Evolutionary conservation across 306 rosid genomes (phyloP).

Genomic region (Inga leiocalycina): DNA sequence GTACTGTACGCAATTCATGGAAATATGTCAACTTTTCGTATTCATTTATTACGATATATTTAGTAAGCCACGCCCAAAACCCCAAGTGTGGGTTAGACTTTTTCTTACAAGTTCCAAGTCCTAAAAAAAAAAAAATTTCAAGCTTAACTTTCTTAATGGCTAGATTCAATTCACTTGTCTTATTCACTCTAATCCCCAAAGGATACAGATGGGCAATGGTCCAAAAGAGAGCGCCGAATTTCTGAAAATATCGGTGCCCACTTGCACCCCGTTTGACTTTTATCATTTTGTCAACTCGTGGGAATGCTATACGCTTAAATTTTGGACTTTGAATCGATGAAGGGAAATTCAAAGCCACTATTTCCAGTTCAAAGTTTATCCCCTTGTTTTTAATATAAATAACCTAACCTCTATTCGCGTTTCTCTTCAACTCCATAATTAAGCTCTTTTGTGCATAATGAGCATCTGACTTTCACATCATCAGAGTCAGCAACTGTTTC

Average conservation of each 20-base stretch:
- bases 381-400: constrained; percentile 14
- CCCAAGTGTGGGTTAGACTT: background rate
- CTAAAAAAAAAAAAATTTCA: background rate
- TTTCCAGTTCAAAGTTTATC: background rate
- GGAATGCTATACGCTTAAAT: constrained; percentile 15
- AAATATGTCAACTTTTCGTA: background rate
- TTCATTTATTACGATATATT: background rate
- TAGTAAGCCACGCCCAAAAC: background rate
- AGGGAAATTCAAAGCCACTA: constrained; percentile 18
- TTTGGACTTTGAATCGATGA: constrained; percentile 20
- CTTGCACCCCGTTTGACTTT: constrained; percentile 51
- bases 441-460: constrained; percentile 15
- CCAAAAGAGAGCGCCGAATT: constrained; percentile 4
- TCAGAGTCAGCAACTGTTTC: constrained; percentile 16
- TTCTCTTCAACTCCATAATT: constrained; percentile 27
- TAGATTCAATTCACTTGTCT: constrained; percentile 28
- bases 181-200: background rate
- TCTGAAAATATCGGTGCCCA: constrained; percentile 25
- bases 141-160: background rate
- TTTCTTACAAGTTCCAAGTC: background rate
- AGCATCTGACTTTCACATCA: constrained; percentile 9
- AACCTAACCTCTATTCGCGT: constrained; percentile 35
- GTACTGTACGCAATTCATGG: background rate
- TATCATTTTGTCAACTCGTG: constrained; percentile 54
- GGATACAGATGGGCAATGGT: no score